A percentile compares a stretch with the other conserved stretches of the same genome.
Evolutionary conservation across 257 asterid species (phyloP).

Genomic region (Solanum sitiens): DNA sequence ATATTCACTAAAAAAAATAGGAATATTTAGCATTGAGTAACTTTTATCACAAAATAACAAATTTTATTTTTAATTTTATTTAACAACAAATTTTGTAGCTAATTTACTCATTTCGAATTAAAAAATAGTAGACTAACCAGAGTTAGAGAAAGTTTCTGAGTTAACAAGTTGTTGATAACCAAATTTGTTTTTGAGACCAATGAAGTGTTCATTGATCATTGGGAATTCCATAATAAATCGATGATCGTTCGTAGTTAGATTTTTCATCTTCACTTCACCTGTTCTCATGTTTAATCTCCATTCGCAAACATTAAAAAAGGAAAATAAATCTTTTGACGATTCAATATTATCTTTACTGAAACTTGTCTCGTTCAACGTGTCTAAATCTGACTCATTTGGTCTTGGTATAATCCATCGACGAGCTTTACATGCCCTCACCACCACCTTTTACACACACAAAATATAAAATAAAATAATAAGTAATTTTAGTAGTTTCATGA

Average conservation of each 20-base stretch:
- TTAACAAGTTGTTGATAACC: conserved; percentile 40
- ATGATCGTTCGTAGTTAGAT: conserved; percentile 16
- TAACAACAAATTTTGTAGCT: not conserved
- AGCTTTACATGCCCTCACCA: conserved; percentile 45
- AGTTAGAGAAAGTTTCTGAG: conserved; percentile 22
- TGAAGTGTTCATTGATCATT: conserved; percentile 34
- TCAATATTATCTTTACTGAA: not conserved
- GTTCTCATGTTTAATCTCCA: conserved; percentile 49
- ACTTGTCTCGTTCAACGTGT: conserved; percentile 8
- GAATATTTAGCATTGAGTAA: not conserved
- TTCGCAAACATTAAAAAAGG: conserved; percentile 30
- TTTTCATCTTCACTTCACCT: conserved; percentile 33
- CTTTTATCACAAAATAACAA: not conserved
- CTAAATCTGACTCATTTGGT: conserved; percentile 26
- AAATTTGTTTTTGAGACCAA: conserved; percentile 23
- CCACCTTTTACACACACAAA: conserved; percentile 20
- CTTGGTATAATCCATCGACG: conserved; percentile 46
- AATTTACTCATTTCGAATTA: not conserved
- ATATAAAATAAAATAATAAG: not conserved
- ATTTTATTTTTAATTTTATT: not conserved
- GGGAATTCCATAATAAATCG: conserved; percentile 55
- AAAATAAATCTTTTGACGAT: conserved; percentile 14
- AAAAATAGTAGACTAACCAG: not conserved
- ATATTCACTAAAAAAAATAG: not conserved
- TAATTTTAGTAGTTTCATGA: not conserved